Percentiles rank a stretch among this genome's conserved stretches.
Evolutionary conservation across 306 rosid species (phyloP).

Genomic region (Oxytropis ochrocephala): DNA sequence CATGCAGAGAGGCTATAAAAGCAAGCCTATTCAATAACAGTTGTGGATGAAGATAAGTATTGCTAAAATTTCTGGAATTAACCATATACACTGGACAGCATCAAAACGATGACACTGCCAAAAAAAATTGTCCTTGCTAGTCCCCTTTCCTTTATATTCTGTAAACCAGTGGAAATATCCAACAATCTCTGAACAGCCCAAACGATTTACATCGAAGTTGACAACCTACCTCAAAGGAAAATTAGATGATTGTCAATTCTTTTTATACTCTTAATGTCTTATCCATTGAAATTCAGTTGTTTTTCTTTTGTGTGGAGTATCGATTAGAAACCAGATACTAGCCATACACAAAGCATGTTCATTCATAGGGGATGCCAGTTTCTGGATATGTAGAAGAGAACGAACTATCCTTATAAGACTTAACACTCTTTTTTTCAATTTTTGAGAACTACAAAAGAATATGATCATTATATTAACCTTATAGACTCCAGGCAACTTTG

Average conservation of each 20-base stretch:
- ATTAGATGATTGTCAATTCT: background rate
- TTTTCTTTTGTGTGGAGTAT: constrained; percentile 5
- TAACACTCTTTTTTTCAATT: background rate
- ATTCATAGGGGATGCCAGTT: background rate
- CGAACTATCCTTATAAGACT: background rate
- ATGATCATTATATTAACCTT: background rate
- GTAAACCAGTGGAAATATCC: background rate
- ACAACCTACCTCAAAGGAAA: background rate
- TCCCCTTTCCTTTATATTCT: constrained; percentile 5
- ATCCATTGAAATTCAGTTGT: background rate
- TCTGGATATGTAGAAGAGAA: background rate
- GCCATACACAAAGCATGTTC: background rate
- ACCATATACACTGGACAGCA: background rate
- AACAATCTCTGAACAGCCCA: background rate
- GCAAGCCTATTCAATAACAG: background rate
- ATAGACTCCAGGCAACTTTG: background rate
- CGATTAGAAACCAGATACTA: constrained; percentile 1
- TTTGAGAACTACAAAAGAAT: background rate
- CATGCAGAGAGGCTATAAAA: background rate
- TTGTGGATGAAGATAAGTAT: background rate
- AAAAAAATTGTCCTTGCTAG: background rate
- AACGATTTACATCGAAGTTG: too few species aligned
- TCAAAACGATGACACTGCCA: background rate
- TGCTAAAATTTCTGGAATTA: background rate
- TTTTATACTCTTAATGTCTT: background rate